These are phyloP conservation scores for Epichloe aotearoae DNA, from an alignment of 2,329 filamentous ascomycete species.

Conservation along the genomic window DNA sequence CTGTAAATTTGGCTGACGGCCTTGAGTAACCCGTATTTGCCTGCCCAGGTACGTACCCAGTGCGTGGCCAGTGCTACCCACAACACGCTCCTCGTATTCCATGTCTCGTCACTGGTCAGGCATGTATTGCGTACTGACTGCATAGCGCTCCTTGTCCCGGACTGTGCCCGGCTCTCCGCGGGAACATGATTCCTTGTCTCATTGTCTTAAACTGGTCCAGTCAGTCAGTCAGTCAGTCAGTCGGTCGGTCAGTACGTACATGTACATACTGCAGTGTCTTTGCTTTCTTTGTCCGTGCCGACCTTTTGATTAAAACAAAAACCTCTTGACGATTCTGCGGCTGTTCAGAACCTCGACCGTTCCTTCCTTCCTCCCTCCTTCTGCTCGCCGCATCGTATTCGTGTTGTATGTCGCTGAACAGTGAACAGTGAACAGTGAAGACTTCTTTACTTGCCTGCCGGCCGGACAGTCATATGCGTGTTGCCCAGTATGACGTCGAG, in stretches of 20 bases:
- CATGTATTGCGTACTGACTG: background rate
- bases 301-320: too few relatives aligned
- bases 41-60: too few relatives aligned
- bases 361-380: constrained; percentile 5
- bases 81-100: too few relatives aligned
- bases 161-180: background rate
- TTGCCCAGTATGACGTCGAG: constrained; percentile 31
- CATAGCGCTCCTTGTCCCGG: background rate
- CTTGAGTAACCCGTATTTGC: too few relatives aligned
- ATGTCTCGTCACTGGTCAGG: too few relatives aligned
- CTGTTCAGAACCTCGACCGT: background rate
- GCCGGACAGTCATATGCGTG: constrained; percentile 16
- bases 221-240: background rate
- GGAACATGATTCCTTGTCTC: background rate
- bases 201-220: background rate
- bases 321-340: background rate
- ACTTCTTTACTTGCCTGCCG: constrained; percentile 5
- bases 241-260: too few relatives aligned
- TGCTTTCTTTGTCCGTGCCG: too few relatives aligned
- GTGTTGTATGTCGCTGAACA: constrained; percentile 12
- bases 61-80: too few relatives aligned
- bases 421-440: too few relatives aligned
- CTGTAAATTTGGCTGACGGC: too few relatives aligned
- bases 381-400: constrained; percentile 7
- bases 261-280: too few relatives aligned